Base-by-base conservation (phyloP, 2,329 filamentous ascomycete species). In the Alternaria gaisen region DNA sequence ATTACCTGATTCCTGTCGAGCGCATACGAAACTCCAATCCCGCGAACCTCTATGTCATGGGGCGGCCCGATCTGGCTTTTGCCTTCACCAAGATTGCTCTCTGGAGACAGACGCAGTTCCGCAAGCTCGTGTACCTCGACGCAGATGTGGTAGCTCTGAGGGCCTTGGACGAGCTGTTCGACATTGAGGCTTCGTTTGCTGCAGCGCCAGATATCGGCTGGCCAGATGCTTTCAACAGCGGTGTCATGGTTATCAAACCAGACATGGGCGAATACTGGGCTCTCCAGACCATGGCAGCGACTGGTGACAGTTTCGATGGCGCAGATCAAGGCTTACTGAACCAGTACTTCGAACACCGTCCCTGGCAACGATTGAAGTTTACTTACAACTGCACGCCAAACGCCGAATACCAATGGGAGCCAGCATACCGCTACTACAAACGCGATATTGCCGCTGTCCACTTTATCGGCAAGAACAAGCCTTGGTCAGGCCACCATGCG, bases 211-310 rank as follows among this genome's bases (percentile, higher is more conserved):
- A 99, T 79, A 93, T 98, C 72, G 95, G 95, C 69, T 99, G 95
- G 95, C 95, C 95, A 34, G 95, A 99, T 81, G 87, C 94, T 63
- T 98, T 98, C 88, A 99, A 99, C 81, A 93, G 91, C n/a, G 95
- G 95, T 73, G 88, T 99, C 70, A 96, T 99, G 93, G 93, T 93
- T 36, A 80, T 99, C 61, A 90, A 86, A 16, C 95, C 95, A 34
- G 91, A 94, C 79, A 84, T 94, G 86, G 91, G 90, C 58, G 94
- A 97, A 68, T 98, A 94, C 80, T 90, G 93, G 80, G 91, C 92
- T 42, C 85, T 99, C 75, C 84, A 89, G 65, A 92, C 91, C 65
- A 88, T 97, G 84, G 93, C 95, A 26, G 87, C 93, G 69, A 85
- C 89, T 56, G 94, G 94, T 26, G 91, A 94, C 76, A 97, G 94